Base-by-base conservation (phyloP, 208 protist genomes). In the Acanthamoeba culbertsoni region DNA sequence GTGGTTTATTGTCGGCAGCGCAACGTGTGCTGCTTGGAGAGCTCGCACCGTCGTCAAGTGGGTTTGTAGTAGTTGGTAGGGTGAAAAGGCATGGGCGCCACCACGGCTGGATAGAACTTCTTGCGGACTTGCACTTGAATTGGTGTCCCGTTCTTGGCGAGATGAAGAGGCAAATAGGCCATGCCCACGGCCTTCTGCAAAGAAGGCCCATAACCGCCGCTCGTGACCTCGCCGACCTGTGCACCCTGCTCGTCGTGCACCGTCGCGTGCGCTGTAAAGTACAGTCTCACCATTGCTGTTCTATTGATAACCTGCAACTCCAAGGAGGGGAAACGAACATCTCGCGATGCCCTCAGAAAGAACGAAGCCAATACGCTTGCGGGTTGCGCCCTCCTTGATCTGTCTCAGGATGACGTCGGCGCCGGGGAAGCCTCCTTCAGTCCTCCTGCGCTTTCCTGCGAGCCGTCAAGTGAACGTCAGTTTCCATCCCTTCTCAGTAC, bases 11-110 rank as follows among this genome's bases (percentile, higher is more conserved):
- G n/a, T n/a, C n/a, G n/a, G n/a, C n/a, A n/a, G n/a, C n/a, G n/a
- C n/a, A n/a, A n/a, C n/a, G n/a, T n/a, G n/a, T n/a, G n/a, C n/a
- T n/a, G n/a, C n/a, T n/a, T n/a, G n/a, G n/a, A n/a, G n/a, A n/a
- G n/a, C n/a, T n/a, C n/a, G n/a, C n/a, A n/a, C n/a, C n/a, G n/a
- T n/a, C n/a, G n/a, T n/a, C n/a, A n/a, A n/a, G 59, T 37, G 63
- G 86, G 86, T 46, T 93, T 93, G 92, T 94, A 94, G 95, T 98
- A 98, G 82, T 93, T 90, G 42, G 68, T 65, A 14, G 90, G 88
- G 68, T 99, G 98, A 93, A 99, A 99, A 31, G 98, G 98, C 93
- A 98, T 98, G 79, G 97, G 96, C 7, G 96, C 94, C 37, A 99
- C 95, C 59, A 94, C 96, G 3, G 97, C 98, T 4, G 73, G 68